Conservation (phyloP, 805 yeast genomes). For the Clavispora santaluciae region DNA sequence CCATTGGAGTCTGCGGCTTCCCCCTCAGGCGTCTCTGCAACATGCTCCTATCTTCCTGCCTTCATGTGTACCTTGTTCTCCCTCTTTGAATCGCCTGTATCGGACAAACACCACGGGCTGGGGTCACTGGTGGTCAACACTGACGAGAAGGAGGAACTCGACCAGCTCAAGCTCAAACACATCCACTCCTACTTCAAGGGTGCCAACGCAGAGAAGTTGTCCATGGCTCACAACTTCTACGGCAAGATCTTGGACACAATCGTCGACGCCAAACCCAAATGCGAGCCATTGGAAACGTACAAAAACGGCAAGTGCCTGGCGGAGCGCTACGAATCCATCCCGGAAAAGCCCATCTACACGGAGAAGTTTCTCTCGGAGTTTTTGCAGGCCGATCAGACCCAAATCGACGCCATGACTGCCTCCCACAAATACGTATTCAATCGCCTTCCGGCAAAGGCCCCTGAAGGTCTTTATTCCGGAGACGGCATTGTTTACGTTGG, state of each 20-base stretch:
- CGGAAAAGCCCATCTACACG: conserved; percentile 36
- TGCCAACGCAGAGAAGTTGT: conserved; percentile 8
- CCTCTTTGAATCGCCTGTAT: not conserved
- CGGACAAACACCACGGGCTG: not conserved
- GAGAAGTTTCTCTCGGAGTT: conserved; percentile 50
- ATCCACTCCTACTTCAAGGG: conserved; percentile 6
- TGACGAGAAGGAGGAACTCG: not conserved
- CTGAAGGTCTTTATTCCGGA: conserved; percentile 34
- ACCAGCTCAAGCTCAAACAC: conserved; percentile 12
- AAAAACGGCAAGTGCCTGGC: conserved; percentile 15
- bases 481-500: conserved; percentile 69
- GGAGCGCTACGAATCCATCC: conserved; percentile 32
- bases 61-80: conserved; percentile 8
- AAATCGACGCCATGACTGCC: conserved; percentile 38
- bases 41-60: conserved; percentile 8
- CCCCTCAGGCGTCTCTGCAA: not conserved
- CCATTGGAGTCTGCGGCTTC: conserved; percentile 3
- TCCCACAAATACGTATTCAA: conserved; percentile 46
- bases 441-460: conserved; percentile 39
- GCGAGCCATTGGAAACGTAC: conserved; percentile 42
- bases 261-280: conserved; percentile 41
- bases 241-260: conserved; percentile 38
- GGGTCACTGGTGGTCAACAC: not conserved
- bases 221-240: conserved; percentile 39
- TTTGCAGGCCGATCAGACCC: conserved; percentile 41